Evolutionary conservation across 192 early-diverging fungal species (phyloP), one percentile per base, ranked within the genome.

Genomic region (Borealophlyctis nickersoniae): DNA sequence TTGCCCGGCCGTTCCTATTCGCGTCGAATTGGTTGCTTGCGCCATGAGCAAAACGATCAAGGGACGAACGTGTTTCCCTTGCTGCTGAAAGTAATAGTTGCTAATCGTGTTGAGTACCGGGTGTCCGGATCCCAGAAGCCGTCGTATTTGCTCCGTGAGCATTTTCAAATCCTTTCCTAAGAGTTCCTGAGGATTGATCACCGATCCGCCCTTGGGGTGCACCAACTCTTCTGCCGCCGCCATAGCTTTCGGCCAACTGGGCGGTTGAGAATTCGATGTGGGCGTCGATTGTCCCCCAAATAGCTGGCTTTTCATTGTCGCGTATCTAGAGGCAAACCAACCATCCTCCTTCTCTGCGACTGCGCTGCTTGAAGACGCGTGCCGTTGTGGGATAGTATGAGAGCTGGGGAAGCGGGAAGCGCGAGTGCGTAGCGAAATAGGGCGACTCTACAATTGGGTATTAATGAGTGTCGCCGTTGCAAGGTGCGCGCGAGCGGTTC

Each of bases 61-160:
- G 7, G 96, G 96, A 30, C 96, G 85, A 29, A 98, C 86, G 68
- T 92, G 91, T 70, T 98, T 96, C 26, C 92, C 92, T 49, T 76
- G 71, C 13, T 89, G 84, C 22, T 86, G 80, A 66, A 96, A 94
- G 70, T 98, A 98, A 72, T 98, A 94, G 61, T 85, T 86, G 54
- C 85, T 86, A 48, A 98, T 86, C 16, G 91, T 93, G 48, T 90
- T 83, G 14, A 98, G 76, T 68, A 96, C 88, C 26, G 94, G 94
- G 65, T 96, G 94, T 16, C 88, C 89, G 60, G 82, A 86, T 31
- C 92, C 92, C 28, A 98, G 64, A 16, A 98, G 79, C 36, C 81
- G 77, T 23, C 85, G 79, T 55, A 98, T 91, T 66, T 96, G 93
- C 49, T 81, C 80, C 30, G 91, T 94, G 23, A 98, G 81, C 32